Evolutionary conservation across 2,329 filamentous ascomycete species (phyloP), one percentile per base, ranked within the genome.

Genomic region (Teratosphaeria viscida): DNA sequence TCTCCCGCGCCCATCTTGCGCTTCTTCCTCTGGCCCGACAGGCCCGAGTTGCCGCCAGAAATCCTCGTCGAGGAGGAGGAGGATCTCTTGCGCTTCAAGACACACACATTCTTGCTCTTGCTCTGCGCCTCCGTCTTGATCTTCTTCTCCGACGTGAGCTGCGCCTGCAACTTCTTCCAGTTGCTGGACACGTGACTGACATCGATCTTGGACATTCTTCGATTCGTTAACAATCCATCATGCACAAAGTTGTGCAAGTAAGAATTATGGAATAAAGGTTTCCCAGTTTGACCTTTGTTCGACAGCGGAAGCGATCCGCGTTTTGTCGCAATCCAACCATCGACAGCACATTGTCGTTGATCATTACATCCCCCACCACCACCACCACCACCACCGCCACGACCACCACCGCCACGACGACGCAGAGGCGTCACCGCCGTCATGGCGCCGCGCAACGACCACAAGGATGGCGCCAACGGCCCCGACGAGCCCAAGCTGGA

Each of bases 91-190:
- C 73, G 67, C 70, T 76, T 72, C 66, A 68, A 61, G 64, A 62
- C 66, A 68, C 23, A 23, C 23, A 23, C 23, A 23, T 23, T 23
- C 23, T 23, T 23, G 23, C 23, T 23, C 23, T 68, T 63, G 61
- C 57, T 59, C 52, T 69, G 67, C 35, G 63, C 68, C 57, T 70
- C 70, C 63, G 76, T 60, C 68, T 23, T 23, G 23, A 23, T 23
- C 23, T 67, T 73, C 66, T 77, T 67, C 61, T 70, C 70, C 63
- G 76, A 60, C 61, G 73, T 65, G 57, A 73, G 75, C 67, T 81
- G 81, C 64, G 82, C 81, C 75, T 90, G 87, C 58, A 92, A 79
- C 75, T 82, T 87, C 75, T 90, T 90, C 88, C 88, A 92, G 71
- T 92, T 92, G 70, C 77, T 78, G 65, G 77, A 78, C 54, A 79